A percentile compares a stretch with the other conserved stretches of the same genome.
Evolutionary conservation across 1,139 yeast genomes (phyloP).

Genomic region (Protomyces inouyei): DNA sequence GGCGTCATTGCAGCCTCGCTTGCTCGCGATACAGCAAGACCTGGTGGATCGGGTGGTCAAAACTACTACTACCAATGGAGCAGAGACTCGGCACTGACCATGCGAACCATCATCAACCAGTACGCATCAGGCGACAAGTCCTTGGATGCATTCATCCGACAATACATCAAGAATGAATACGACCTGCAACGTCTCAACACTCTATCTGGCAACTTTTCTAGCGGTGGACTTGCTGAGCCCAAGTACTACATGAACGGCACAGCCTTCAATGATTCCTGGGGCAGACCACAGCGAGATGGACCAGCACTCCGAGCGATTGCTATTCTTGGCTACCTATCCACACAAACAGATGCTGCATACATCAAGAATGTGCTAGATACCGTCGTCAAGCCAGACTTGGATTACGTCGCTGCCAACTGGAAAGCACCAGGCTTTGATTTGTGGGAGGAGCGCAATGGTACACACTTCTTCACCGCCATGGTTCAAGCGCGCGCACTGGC

Average conservation of each 20-base stretch:
- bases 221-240: conserved; percentile 23
- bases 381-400: conserved; percentile 65
- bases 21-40: conserved; percentile 19
- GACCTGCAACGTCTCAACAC: conserved; percentile 8
- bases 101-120: conserved; percentile 57
- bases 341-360: conserved; percentile 37
- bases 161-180: conserved; percentile 17
- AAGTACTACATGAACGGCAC: conserved; percentile 22
- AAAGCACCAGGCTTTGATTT: conserved; percentile 64
- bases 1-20: conserved; percentile 26
- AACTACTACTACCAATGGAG: conserved; percentile 68
- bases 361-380: conserved; percentile 13
- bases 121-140: conserved; percentile 30
- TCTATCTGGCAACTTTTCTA: conserved; percentile 16
- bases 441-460: conserved; percentile 77
- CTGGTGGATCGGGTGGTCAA: conserved; percentile 23
- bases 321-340: conserved; percentile 47
- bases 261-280: conserved; percentile 52
- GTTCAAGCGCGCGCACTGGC: conserved; percentile 67
- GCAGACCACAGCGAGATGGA: conserved; percentile 89
- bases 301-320: conserved; percentile 78
- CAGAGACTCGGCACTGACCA: conserved; percentile 81
- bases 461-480: conserved; percentile 73
- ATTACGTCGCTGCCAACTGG: conserved; percentile 65
- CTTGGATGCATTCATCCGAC: conserved; percentile 11